Conservation (phyloP, 2,329 filamentous ascomycete species). For the Bipolaris gigantea region DNA sequence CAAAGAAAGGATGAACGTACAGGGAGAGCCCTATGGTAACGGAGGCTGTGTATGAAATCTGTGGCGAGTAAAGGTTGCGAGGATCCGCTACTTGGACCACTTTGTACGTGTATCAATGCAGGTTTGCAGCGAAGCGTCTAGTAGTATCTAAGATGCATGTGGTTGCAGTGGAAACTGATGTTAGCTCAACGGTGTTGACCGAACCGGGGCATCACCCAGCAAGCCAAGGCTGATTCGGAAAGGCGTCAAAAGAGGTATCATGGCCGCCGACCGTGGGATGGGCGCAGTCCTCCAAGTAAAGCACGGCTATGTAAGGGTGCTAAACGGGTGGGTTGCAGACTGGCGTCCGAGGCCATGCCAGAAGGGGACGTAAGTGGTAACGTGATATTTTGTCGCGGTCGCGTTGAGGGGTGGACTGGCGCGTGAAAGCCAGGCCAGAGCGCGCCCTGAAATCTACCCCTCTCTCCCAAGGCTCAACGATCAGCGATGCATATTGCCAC, state of each 20-base stretch:
- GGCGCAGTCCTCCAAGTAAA: not conserved
- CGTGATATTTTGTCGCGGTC: conserved; percentile 17
- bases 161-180: not conserved
- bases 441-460: conserved; percentile 2
- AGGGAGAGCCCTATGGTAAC: not conserved
- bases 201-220: not conserved
- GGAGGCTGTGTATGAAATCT: not conserved
- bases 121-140: not conserved
- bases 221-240: not conserved
- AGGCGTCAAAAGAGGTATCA: not conserved
- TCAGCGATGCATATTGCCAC: conserved; percentile 19
- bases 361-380: conserved; percentile 13
- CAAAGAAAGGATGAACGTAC: not conserved
- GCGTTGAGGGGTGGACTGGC: conserved; percentile 11
- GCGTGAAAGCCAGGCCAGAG: conserved; percentile 5
- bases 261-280: not conserved
- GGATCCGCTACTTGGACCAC: not conserved
- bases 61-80: not conserved
- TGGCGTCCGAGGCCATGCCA: conserved; percentile 2
- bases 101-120: not conserved
- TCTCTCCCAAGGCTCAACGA: conserved; percentile 10
- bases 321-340: conserved; percentile 10
- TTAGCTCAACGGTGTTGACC: not conserved
- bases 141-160: not conserved
- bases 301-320: not conserved